phyloP scores from a whole-genome alignment of 2,329 filamentous ascomycete genomes.

The Coniochaeta sp. region DNA sequence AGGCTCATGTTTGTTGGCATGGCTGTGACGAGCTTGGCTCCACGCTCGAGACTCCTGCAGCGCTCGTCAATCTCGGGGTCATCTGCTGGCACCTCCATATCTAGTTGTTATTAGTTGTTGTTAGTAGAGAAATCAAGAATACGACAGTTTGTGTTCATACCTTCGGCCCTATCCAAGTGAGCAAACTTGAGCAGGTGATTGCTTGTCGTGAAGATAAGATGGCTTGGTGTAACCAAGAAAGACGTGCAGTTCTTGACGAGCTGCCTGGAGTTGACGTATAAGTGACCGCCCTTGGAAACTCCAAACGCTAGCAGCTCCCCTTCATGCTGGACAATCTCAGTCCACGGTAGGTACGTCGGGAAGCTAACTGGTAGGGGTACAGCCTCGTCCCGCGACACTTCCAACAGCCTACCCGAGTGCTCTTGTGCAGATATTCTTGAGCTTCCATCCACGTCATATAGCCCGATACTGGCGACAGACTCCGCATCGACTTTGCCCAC shows the following conservation, averaged over 20 bases:
- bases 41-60: slow-evolving; percentile 86
- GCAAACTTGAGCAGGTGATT: slow-evolving; percentile 93
- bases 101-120: slow-evolving; percentile 31
- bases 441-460: neutral
- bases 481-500: slow-evolving; percentile 9
- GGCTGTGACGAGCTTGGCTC: slow-evolving; percentile 77
- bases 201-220: slow-evolving; percentile 87
- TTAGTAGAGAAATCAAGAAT: no score
- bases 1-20: slow-evolving; percentile 83
- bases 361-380: slow-evolving; percentile 32
- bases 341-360: slow-evolving; percentile 44
- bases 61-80: slow-evolving; percentile 89
- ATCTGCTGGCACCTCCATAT: slow-evolving; percentile 75
- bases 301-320: slow-evolving; percentile 45
- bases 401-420: slow-evolving; percentile 35
- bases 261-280: slow-evolving; percentile 70
- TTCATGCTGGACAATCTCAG: slow-evolving; percentile 36
- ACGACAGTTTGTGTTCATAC: slow-evolving; percentile 32
- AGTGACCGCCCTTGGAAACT: slow-evolving; percentile 65
- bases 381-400: slow-evolving; percentile 23
- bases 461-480: slow-evolving; percentile 2
- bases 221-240: slow-evolving; percentile 71
- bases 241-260: slow-evolving; percentile 88
- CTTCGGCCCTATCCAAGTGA: slow-evolving; percentile 62
- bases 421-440: slow-evolving; percentile 37